Percentiles rank a stretch among this genome's conserved stretches.
Conservation (phyloP, 2,329 filamentous ascomycete genomes). For the Thermothelomyces thermophilus region DNA sequence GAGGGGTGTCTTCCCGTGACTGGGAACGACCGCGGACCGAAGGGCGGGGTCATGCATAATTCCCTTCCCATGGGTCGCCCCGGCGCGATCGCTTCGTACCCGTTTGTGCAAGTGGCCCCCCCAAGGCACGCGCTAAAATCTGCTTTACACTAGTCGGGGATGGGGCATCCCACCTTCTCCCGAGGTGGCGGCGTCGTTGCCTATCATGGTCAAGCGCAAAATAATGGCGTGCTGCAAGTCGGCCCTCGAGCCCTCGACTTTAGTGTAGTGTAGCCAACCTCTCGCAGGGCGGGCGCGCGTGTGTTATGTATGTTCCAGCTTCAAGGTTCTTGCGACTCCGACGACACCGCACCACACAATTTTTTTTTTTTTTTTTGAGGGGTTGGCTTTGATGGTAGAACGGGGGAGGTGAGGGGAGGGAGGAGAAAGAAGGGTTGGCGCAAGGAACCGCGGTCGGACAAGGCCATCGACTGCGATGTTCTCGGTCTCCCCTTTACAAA, state of each 20-base stretch:
- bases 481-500: no score
- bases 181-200: constrained; percentile 2
- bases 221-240: constrained; percentile 7
- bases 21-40: constrained; percentile 28
- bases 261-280: no score
- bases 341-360: not conserved
- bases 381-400: not conserved
- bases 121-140: constrained; percentile 2
- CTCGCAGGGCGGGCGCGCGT: not conserved
- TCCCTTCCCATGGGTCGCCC: constrained; percentile 12
- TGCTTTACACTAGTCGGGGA: not conserved
- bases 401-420: not conserved
- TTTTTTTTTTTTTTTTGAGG: not conserved
- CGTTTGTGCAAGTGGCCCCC: constrained; percentile 3
- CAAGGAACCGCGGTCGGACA: no score
- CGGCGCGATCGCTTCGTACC: constrained; percentile 13
- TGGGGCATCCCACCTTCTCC: constrained; percentile 3
- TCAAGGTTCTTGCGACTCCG: not conserved
- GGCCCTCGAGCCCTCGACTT: not conserved
- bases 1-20: constrained; percentile 25
- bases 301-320: constrained; percentile 3
- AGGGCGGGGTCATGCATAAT: constrained; percentile 27
- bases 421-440: no score
- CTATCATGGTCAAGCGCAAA: constrained; percentile 3
- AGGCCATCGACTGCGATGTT: no score